Percentiles rank a stretch among this genome's conserved stretches.
These are phyloP conservation scores for Terana coerulea DNA, from an alignment of 768 basidiomycete genomes.

Conservation along the genomic window DNA sequence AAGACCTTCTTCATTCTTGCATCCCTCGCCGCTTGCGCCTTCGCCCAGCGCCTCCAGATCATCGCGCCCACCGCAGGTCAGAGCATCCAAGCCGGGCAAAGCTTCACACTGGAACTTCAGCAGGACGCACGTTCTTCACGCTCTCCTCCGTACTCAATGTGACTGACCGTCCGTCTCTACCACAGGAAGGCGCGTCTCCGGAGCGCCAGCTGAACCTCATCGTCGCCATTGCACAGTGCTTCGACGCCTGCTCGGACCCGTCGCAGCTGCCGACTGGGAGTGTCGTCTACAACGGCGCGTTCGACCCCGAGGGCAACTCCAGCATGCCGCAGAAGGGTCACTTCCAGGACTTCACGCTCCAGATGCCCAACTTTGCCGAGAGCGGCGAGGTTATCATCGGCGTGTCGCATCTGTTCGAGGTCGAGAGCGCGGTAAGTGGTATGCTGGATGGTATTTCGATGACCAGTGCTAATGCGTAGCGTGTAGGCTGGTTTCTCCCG, in stretches of 20 bases:
- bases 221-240: slow-evolving; percentile 40
- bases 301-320: slow-evolving; percentile 32
- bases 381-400: background rate
- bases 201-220: too few species aligned
- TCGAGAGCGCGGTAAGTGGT: slow-evolving; percentile 3
- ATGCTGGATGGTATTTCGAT: too few species aligned
- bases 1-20: slow-evolving; percentile 17
- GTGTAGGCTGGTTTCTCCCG: background rate
- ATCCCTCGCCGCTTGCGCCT: slow-evolving; percentile 29
- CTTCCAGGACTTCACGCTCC: slow-evolving; percentile 43
- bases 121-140: slow-evolving; percentile 28
- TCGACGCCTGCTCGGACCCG: slow-evolving; percentile 17
- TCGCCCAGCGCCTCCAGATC: slow-evolving; percentile 41
- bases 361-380: slow-evolving; percentile 29
- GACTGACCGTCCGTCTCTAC: background rate
- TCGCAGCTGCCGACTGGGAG: slow-evolving; percentile 31
- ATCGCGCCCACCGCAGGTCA: slow-evolving; percentile 35
- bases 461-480: background rate
- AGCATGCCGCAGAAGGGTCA: slow-evolving; percentile 28
- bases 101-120: slow-evolving; percentile 40
- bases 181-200: too few species aligned
- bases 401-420: background rate
- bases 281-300: slow-evolving; percentile 46
- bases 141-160: background rate
- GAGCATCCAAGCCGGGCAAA: slow-evolving; percentile 33